phyloP scores from a whole-genome alignment of 345 rosid species.

The Linum lewisii region DNA sequence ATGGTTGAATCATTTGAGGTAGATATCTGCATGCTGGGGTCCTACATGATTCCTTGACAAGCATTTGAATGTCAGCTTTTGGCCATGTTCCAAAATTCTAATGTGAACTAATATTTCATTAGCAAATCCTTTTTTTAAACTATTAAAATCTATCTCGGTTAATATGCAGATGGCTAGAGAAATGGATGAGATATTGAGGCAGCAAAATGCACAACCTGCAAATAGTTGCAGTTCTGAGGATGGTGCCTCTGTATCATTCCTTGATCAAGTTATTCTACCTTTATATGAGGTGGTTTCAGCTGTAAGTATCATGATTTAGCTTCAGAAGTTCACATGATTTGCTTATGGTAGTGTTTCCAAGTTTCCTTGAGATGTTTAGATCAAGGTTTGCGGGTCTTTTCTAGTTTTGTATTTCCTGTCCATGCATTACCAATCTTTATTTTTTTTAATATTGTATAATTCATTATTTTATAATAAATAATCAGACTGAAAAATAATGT shows the following conservation, averaged over 20 bases:
- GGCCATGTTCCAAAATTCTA: neutral
- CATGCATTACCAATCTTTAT: no score
- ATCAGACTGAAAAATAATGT: neutral
- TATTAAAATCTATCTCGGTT: conserved; percentile 5
- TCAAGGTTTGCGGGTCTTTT: neutral
- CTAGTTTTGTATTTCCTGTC: neutral
- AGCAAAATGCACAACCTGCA: conserved; percentile 63
- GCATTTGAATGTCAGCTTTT: neutral
- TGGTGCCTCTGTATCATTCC: conserved; percentile 50
- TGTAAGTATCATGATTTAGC: conserved; percentile 34
- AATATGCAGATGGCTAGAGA: conserved; percentile 76
- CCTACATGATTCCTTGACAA: neutral
- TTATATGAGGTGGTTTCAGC: conserved; percentile 76
- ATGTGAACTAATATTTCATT: neutral
- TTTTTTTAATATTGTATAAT: neutral
- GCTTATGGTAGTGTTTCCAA: neutral
- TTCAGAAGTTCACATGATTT: neutral
- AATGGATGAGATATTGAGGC: conserved; percentile 77
- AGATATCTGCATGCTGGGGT: neutral
- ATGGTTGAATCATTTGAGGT: neutral
- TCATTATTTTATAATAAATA: neutral
- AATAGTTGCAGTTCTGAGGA: conserved; percentile 58
- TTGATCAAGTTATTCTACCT: conserved; percentile 72
- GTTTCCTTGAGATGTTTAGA: neutral
- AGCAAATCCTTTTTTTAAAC: neutral